phyloP scores from a whole-genome alignment of 768 basidiomycete genomes.

The Suillus bovinus region DNA sequence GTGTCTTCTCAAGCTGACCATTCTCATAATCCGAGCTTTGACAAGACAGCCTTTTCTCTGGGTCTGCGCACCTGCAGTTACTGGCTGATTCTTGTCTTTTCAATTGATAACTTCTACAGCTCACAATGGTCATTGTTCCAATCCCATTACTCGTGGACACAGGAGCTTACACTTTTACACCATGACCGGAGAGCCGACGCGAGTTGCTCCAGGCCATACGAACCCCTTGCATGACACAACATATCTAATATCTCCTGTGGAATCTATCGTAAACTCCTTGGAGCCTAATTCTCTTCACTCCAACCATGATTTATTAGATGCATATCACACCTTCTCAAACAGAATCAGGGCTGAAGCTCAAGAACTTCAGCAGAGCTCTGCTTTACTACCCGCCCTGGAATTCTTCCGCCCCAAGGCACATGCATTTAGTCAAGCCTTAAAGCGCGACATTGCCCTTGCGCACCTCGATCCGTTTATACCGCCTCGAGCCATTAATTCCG shows the following conservation, averaged over 20 bases:
- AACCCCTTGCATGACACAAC: slow-evolving; percentile 18
- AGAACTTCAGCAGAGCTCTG: slow-evolving; percentile 8
- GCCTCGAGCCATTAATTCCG: slow-evolving; percentile 12
- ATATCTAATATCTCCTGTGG: slow-evolving; percentile 43
- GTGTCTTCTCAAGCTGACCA: neutral
- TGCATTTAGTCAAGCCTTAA: slow-evolving; percentile 42
- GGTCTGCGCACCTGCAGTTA: neutral
- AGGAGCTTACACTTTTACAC: neutral
- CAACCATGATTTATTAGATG: slow-evolving; percentile 58
- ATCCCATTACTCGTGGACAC: neutral
- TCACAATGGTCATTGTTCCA: slow-evolving; percentile 2
- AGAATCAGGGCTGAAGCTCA: slow-evolving; percentile 36
- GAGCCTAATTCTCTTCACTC: slow-evolving; percentile 41
- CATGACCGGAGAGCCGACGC: neutral
- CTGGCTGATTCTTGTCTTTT: neutral
- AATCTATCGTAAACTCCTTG: slow-evolving; percentile 48
- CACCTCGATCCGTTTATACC: slow-evolving; percentile 35
- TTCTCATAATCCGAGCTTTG: neutral
- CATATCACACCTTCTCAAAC: slow-evolving; percentile 53
- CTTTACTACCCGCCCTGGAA: slow-evolving; percentile 22
- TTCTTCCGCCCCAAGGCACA: slow-evolving; percentile 35
- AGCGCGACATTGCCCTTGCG: slow-evolving; percentile 51
- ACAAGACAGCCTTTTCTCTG: neutral
- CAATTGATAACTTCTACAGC: neutral
- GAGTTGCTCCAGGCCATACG: neutral